These are phyloP conservation scores for Boehmeria nivea DNA, from an alignment of 306 rosid genomes.

Conservation along the genomic window DNA sequence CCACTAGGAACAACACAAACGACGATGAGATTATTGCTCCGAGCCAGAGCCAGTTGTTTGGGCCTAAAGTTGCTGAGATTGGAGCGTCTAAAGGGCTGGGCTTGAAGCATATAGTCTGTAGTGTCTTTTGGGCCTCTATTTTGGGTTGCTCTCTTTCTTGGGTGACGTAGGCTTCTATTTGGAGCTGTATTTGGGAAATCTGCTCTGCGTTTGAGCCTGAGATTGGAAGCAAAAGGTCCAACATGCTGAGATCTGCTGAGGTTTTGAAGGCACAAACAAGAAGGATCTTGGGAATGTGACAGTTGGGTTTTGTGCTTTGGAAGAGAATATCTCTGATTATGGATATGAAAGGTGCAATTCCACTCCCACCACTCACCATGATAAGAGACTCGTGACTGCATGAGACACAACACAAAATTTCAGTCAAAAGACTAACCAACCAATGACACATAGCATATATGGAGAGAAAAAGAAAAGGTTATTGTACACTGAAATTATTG, in stretches of 20 bases:
- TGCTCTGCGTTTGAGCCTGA: constrained; percentile 11
- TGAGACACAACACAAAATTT: too few species aligned
- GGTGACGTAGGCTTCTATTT: constrained; percentile 43
- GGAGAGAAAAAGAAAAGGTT: neutral
- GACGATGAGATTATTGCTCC: constrained; percentile 35
- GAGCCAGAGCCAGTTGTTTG: constrained; percentile 39
- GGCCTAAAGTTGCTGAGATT: constrained; percentile 25
- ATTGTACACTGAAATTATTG: too few species aligned
- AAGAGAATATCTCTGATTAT: constrained; percentile 54
- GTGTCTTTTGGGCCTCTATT: constrained; percentile 12
- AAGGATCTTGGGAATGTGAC: constrained; percentile 23
- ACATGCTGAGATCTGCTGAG: constrained; percentile 12
- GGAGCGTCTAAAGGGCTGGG: constrained; percentile 33
- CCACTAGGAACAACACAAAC: constrained; percentile 33
- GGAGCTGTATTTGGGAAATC: constrained; percentile 20
- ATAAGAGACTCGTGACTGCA: constrained; percentile 39
- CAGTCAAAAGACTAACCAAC: too few species aligned
- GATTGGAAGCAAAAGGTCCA: constrained; percentile 42
- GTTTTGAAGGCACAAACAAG: too few species aligned
- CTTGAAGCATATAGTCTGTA: constrained; percentile 32
- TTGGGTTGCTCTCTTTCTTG: constrained; percentile 30
- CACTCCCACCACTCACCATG: constrained; percentile 62
- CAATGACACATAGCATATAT: too few species aligned
- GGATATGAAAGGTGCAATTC: constrained; percentile 59
- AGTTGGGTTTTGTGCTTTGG: constrained; percentile 31